phyloP scores from a whole-genome alignment of 768 basidiomycete genomes.

The Tulasnella sp. region DNA sequence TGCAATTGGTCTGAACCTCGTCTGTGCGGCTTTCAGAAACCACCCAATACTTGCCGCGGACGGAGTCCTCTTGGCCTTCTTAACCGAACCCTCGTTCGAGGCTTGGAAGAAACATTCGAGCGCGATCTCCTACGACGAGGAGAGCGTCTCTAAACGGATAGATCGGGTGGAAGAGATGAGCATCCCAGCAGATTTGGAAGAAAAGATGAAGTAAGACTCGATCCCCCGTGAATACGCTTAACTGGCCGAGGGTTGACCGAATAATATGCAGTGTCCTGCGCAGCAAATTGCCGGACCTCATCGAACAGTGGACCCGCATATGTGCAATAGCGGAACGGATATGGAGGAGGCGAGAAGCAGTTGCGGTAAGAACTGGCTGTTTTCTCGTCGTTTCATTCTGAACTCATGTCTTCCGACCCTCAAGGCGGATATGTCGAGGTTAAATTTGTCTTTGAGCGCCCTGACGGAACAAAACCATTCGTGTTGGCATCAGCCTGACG shows the following conservation, averaged over 20 bases:
- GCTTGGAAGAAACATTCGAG: slow-evolving; percentile 74
- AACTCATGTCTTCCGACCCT: slow-evolving; percentile 32
- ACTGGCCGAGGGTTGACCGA: slow-evolving; percentile 13
- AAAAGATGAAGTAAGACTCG: slow-evolving; percentile 65
- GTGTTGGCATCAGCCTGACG: slow-evolving; percentile 71
- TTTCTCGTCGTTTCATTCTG: background rate
- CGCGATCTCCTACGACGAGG: slow-evolving; percentile 76
- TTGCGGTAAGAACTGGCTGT: slow-evolving; percentile 62
- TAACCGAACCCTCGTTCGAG: slow-evolving; percentile 81
- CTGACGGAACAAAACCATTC: slow-evolving; percentile 72
- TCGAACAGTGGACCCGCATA: slow-evolving; percentile 91
- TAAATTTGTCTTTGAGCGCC: slow-evolving; percentile 77
- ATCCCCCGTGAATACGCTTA: background rate
- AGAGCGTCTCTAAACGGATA: slow-evolving; percentile 72
- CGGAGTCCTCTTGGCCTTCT: slow-evolving; percentile 72
- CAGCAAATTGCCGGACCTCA: slow-evolving; percentile 65
- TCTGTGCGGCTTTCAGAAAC: slow-evolving; percentile 50
- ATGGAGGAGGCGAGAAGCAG: slow-evolving; percentile 85
- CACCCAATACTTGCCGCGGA: slow-evolving; percentile 91
- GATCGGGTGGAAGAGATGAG: slow-evolving; percentile 85
- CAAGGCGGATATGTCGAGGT: slow-evolving; percentile 77
- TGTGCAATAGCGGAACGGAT: slow-evolving; percentile 82
- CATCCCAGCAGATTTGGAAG: slow-evolving; percentile 88
- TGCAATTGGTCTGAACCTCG: background rate
- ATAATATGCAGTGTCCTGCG: slow-evolving; percentile 58